Conservation (phyloP, 495 filamentous ascomycete genomes). For the Patellaria atrata region DNA sequence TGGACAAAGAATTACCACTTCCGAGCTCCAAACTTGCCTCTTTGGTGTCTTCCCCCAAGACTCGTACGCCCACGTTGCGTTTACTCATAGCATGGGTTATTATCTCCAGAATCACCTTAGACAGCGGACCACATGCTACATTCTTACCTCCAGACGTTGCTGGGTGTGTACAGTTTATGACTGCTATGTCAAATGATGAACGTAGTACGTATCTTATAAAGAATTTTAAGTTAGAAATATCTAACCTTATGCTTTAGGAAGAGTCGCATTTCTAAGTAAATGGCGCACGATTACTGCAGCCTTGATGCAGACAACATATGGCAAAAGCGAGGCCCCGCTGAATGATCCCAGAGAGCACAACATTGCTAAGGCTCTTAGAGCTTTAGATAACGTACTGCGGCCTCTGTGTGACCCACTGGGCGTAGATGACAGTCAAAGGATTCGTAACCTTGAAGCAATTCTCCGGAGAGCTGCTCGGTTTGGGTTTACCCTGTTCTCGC, state of each 20-base stretch:
- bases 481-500: slow-evolving; percentile 25
- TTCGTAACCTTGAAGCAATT: slow-evolving; percentile 21
- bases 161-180: slow-evolving; percentile 13
- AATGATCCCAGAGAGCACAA: slow-evolving; percentile 5
- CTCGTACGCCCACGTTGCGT: slow-evolving; percentile 7
- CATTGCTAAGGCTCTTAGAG: slow-evolving; percentile 6
- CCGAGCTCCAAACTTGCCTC: neutral
- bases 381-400: slow-evolving; percentile 13
- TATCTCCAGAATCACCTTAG: slow-evolving; percentile 13
- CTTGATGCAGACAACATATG: slow-evolving; percentile 16
- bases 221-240: too few species aligned
- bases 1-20: slow-evolving; percentile 1
- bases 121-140: slow-evolving; percentile 4
- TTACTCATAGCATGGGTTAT: slow-evolving; percentile 20
- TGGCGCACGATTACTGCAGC: slow-evolving; percentile 21
- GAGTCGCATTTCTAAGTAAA: slow-evolving; percentile 16
- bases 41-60: slow-evolving; percentile 2
- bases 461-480: slow-evolving; percentile 20
- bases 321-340: slow-evolving; percentile 3
- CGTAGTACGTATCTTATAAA: too few species aligned
- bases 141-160: slow-evolving; percentile 25
- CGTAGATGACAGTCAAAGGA: slow-evolving; percentile 8
- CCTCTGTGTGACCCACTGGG: slow-evolving; percentile 12
- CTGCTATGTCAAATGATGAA: too few species aligned
- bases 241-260: too few species aligned